Base-by-base conservation (phyloP, 169 alveolate genomes). In the Eimeria necatrix region DNA sequence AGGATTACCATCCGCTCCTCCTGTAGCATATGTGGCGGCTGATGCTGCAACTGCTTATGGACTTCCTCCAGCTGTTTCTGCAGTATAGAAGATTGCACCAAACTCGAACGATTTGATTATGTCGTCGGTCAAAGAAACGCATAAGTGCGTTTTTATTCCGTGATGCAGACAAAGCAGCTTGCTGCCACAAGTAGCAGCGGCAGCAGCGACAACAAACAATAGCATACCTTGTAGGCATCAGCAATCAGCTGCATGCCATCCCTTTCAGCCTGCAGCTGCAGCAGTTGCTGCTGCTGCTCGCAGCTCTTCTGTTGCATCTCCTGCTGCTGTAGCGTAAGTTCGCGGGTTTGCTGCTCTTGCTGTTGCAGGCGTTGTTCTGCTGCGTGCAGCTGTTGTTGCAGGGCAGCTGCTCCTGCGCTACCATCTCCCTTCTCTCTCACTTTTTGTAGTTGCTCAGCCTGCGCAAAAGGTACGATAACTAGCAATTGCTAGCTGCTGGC, bases 301-400 rank as follows among this genome's bases (percentile, higher is more conserved):
- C 49, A 26, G 92, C n/a, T 48, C 49, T 59, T 53, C 74, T 60
- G 92, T 24, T 59, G 80, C 92, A 59, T 6, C 56, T 60, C 92
- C 61, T 84, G 80, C 80, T 56, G 92, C 92, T 59, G 92, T 22
- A 32, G 78, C 76, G 52, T 74, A 52, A 60, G 32, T 18, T 60
- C 78, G 51, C 70, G 60, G 20, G 4, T 84, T 49, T 84, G 59
- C 80, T 49, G 64, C 32, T 84, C 80, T 24, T 53, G 80, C 32
- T 84, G 92, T 76, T 84, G 92, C 74, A 59, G 92, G 60, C 22
- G 92, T 24, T 84, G 92, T 24, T 84, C 78, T 41, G 78, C 60
- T 8, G 51, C 89, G 52, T 52, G 89, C 71, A 80, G 51, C 89
- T 80, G 89, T 48, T 80, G 89, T 68, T 80, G 89, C 89, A 80